Percentiles rank a stretch among this genome's conserved stretches.
Evolutionary conservation across 1,139 yeast species (phyloP).

Genomic region (Candida tropicalis): DNA sequence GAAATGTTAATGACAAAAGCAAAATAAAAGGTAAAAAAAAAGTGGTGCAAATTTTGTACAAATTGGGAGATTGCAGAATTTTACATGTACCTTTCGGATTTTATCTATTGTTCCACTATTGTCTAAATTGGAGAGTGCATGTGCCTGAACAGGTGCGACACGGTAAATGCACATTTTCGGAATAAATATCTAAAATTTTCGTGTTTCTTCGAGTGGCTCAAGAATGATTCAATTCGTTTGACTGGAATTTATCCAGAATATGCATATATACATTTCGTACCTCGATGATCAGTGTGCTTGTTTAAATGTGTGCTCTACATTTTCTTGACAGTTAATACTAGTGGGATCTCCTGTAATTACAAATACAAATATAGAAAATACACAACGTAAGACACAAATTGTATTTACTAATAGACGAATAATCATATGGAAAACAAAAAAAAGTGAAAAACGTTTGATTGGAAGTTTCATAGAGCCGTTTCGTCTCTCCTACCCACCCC

Average conservation of each 20-base stretch:
- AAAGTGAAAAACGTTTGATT: too few relatives aligned
- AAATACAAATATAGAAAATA: too few relatives aligned
- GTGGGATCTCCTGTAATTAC: too few relatives aligned
- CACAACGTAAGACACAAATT: too few relatives aligned
- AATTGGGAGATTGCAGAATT: background rate
- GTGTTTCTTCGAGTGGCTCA: background rate
- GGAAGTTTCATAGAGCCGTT: too few relatives aligned
- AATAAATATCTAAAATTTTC: background rate
- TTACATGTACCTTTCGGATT: conserved; percentile 3
- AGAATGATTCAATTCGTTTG: too few relatives aligned
- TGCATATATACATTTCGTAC: background rate
- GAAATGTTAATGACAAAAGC: too few relatives aligned
- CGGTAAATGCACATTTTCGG: background rate
- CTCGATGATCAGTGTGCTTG: background rate
- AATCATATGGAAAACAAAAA: too few relatives aligned
- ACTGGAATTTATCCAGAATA: background rate
- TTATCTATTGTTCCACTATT: background rate
- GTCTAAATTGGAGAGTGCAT: background rate
- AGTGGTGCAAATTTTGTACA: background rate
- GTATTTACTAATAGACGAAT: too few relatives aligned
- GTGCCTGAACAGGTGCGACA: background rate
- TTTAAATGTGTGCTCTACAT: too few relatives aligned
- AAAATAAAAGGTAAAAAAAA: background rate
- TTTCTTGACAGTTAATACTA: too few relatives aligned
- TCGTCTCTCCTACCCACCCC: too few relatives aligned